Percentiles rank a stretch among this genome's conserved stretches.
Evolutionary conservation across 352 stramenopile genomes (phyloP).

Genomic region (Phytophthora hybrid): DNA sequence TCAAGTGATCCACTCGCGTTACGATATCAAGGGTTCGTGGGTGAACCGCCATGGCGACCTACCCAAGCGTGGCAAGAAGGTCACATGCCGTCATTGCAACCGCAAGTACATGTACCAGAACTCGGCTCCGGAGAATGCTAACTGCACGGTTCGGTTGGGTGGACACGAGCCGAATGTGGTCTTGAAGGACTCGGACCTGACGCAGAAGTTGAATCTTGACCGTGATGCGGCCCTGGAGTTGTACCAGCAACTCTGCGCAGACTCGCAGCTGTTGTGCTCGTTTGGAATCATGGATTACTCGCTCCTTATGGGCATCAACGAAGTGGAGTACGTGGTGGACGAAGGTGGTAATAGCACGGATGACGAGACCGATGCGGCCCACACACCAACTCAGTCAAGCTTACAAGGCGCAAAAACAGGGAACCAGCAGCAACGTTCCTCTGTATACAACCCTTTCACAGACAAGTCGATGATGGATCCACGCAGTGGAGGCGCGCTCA

Average conservation of each 20-base stretch:
- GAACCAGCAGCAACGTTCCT: constrained; percentile 36
- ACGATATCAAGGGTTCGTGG: constrained; percentile 93
- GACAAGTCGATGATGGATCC: constrained; percentile 77
- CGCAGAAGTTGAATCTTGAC: constrained; percentile 89
- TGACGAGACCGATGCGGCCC: constrained; percentile 41
- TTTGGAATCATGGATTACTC: constrained; percentile 95
- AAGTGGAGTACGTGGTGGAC: constrained; percentile 90
- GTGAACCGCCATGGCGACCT: constrained; percentile 86
- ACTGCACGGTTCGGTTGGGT: constrained; percentile 76
- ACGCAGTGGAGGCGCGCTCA: constrained; percentile 42
- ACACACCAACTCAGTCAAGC: constrained; percentile 28
- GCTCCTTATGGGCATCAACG: constrained; percentile 90
- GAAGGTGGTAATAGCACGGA: constrained; percentile 57
- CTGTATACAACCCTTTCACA: constrained; percentile 68
- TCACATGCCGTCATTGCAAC: constrained; percentile 91
- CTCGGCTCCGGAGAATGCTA: constrained; percentile 68
- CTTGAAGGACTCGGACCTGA: constrained; percentile 90
- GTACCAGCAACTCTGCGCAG: constrained; percentile 82
- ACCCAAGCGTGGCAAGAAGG: constrained; percentile 88
- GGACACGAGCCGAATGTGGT: constrained; percentile 91
- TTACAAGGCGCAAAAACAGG: constrained; percentile 18
- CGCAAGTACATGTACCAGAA: constrained; percentile 85
- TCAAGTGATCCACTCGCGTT: constrained; percentile 88
- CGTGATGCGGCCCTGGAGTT: constrained; percentile 71
- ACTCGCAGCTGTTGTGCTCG: constrained; percentile 83